Evolutionary conservation across 108 stramenopile genomes (phyloP), one percentile per base, ranked within the genome.

Genomic region (Discostella stelligeroides): DNA sequence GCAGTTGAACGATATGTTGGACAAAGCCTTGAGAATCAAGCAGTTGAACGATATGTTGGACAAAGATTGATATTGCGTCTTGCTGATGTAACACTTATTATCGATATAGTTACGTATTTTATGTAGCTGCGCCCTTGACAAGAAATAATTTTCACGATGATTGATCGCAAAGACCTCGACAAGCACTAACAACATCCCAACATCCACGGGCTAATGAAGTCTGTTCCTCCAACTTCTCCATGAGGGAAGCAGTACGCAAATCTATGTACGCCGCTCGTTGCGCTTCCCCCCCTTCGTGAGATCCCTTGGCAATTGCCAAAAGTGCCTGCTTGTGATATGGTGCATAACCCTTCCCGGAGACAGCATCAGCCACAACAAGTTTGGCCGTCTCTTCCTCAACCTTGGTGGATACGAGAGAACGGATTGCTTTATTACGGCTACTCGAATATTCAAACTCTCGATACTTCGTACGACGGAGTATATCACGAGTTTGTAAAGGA

Each of bases 361-460:
- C 78, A 18, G 72, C 73, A 59, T 86, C 80, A 50, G 85, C 92
- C 38, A 94, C 62, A 15, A 71, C 81, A 0, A 70, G 57, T 64
- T 86, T 86, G 45, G 87, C 77, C 9, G 68, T 74, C 40, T 90
- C 92, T 61, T 94, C 92, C 27, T 81, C 63, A 8, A 85, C 84
- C 39, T 78, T 68, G 20, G 80, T 80, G 2, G 89, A 73, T 48
- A 86, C 70, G 29, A 91, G 79, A 39, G 85, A 56, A 60, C 85
- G 81, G 20, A 87, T 77, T 20, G 90, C 92, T 62, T 88, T 90
- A 66, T 78, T 87, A 7, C 92, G 85, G 24, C 66, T 79, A 29
- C 78, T 80, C 11, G 88, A 87, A 59, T 91, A 94, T 48, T 94
- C 92, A 57, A 86, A 84, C 67, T 94, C 90, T 17, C 92, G 84